phyloP scores from a whole-genome alignment of 2,329 filamentous ascomycete species.

The Ampelomyces quisqualis region DNA sequence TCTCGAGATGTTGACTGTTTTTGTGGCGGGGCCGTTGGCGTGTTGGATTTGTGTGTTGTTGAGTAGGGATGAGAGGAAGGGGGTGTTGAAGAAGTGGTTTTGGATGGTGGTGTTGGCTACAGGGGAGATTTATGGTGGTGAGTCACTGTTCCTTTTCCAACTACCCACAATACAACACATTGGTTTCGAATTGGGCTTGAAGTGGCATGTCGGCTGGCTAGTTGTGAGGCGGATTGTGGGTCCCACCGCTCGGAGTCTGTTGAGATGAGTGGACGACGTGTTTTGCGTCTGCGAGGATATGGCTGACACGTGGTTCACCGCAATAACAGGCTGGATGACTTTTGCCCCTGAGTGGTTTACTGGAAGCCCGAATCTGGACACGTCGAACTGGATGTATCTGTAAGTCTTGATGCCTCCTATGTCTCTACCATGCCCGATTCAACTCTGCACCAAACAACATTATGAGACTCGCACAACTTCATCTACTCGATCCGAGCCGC shows the following conservation, averaged over 20 bases:
- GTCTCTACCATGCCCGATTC: background rate
- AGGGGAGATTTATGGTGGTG: conserved; percentile 63
- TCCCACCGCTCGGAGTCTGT: conserved; percentile 17
- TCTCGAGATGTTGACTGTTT: conserved; percentile 62
- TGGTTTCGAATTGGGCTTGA: too few species aligned
- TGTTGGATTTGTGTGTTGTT: conserved; percentile 58
- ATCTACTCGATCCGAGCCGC: too few species aligned
- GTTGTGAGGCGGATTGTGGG: conserved; percentile 24
- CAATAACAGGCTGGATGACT: conserved; percentile 59
- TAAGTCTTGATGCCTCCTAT: conserved; percentile 27
- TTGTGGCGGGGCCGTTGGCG: conserved; percentile 59
- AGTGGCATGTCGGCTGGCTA: conserved; percentile 1
- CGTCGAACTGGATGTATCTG: conserved; percentile 61
- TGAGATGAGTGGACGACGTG: conserved; percentile 21
- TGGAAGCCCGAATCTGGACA: conserved; percentile 58
- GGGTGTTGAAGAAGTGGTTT: conserved; percentile 49
- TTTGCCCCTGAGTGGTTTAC: conserved; percentile 66
- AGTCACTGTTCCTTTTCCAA: conserved; percentile 22
- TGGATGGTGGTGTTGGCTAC: conserved; percentile 61
- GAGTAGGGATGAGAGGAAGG: conserved; percentile 43
- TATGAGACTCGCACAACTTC: background rate
- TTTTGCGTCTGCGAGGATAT: conserved; percentile 23
- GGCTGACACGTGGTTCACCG: conserved; percentile 44
- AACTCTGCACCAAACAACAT: background rate
- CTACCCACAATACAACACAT: too few species aligned